phyloP scores from a whole-genome alignment of 225 moss, liverwort and hornwort genomes.

The Pseudisothecium myosuroides region DNA sequence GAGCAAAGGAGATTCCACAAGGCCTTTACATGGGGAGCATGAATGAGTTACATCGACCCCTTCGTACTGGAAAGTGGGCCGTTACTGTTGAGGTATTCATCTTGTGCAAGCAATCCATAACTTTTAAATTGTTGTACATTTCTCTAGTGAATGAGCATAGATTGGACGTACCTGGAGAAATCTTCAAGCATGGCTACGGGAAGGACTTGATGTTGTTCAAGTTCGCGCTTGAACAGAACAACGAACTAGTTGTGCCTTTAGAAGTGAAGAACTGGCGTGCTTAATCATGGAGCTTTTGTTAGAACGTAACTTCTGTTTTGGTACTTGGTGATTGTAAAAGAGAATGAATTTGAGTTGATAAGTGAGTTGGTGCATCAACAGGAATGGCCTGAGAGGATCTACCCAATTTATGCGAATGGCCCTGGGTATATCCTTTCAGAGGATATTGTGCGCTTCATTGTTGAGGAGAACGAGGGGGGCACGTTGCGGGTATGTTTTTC shows the following conservation, averaged over 20 bases:
- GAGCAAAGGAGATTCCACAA: conserved; percentile 10
- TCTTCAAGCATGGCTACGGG: neutral
- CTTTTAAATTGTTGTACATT: neutral
- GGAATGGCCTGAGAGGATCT: conserved; percentile 46
- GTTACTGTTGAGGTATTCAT: conserved; percentile 35
- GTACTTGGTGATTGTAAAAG: neutral
- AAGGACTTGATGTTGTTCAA: neutral
- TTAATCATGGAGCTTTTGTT: neutral
- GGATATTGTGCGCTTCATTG: conserved; percentile 37
- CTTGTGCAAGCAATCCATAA: neutral
- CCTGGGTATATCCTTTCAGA: conserved; percentile 40
- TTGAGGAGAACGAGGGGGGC: conserved; percentile 8
- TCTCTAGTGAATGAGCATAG: neutral
- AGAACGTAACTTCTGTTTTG: neutral
- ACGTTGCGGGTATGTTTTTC: conserved; percentile 20
- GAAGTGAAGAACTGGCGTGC: neutral
- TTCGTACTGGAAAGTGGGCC: conserved; percentile 52
- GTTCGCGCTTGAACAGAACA: neutral
- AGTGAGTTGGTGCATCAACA: conserved; percentile 7
- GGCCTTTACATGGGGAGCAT: conserved; percentile 54
- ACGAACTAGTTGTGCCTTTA: neutral
- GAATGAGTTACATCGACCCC: conserved; percentile 44
- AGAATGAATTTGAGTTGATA: neutral
- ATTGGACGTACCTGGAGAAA: neutral
- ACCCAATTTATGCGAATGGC: conserved; percentile 45